Evolutionary conservation across 1,284 basidiomycete species (phyloP), one percentile per base, ranked within the genome.

Genomic region (Cronartium ribicola): DNA sequence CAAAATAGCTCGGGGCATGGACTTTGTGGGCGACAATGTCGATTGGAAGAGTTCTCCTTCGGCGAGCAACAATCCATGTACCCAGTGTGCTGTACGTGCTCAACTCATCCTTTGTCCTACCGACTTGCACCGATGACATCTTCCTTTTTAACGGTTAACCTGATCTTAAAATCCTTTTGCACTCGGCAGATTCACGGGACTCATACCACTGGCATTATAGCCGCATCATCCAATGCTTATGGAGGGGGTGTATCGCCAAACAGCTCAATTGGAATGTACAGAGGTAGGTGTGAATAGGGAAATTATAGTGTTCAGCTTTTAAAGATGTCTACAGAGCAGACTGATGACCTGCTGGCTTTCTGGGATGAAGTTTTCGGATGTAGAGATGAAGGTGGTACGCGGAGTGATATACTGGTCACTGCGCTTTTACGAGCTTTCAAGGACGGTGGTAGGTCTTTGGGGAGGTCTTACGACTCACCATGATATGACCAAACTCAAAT

Each of bases 1-100:
- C 80, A 88, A 89, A 79, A 82, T 88, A 73, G 83, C 84, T 60
- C 85, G 86, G 36, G 87, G 87, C 1, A 85, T 83, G 76, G 87
- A 85, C 76, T 84, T 86, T 55, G 85, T 86, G 29, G 36, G 22
- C 7, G 66, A 67, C 51, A 41, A 36, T 17, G 40, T 43, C 40
- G 39, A 65, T 44, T 36, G 4, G 3, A 44, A 20, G 17, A 66
- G 7, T 37, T 8, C 59, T 14, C 14, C 29, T 61, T 1, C 29
- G n/a, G 2, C 59, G 39, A 61, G 37, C n/a, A 66, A 44, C 13
- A 66, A 43, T 36, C 65, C 65, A 17, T 66, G 65, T 51, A 66
- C 65, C 1, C 46, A 20, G 13, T 66, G 65, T 66, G 65, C 39
- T 5, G 51, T 67, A 22, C 48, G 65, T 36, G 8, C 17, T n/a